A percentile compares a stretch with the other conserved stretches of the same genome.
phyloP scores from a whole-genome alignment of 2,329 filamentous ascomycete genomes.

The Domatiomyces globalis region DNA sequence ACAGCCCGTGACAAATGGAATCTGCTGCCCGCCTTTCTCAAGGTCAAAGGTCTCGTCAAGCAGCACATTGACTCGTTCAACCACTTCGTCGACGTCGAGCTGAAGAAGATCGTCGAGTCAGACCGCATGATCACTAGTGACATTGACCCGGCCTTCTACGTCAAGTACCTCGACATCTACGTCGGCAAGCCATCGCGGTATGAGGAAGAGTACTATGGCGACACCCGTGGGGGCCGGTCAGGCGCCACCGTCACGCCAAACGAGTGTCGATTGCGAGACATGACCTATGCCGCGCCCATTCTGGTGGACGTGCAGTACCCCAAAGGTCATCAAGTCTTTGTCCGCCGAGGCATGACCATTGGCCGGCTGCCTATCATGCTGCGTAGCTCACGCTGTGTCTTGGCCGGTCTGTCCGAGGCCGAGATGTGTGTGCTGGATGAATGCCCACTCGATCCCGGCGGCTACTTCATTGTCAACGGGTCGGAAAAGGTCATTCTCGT shows the following conservation, averaged over 20 bases:
- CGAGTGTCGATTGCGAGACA: slow-evolving; percentile 88
- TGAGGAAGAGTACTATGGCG: slow-evolving; percentile 55
- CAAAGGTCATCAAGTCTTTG: slow-evolving; percentile 62
- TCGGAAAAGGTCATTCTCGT: slow-evolving; percentile 98
- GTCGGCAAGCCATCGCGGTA: slow-evolving; percentile 68
- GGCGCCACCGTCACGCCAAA: slow-evolving; percentile 63
- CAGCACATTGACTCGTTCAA: slow-evolving; percentile 99
- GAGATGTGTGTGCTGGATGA: slow-evolving; percentile 90
- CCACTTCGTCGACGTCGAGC: slow-evolving; percentile 90
- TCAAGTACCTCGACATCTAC: slow-evolving; percentile 75
- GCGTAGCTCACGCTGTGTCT: slow-evolving; percentile 81
- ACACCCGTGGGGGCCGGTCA: slow-evolving; percentile 29
- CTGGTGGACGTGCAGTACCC: slow-evolving; percentile 85
- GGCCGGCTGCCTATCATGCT: slow-evolving; percentile 95
- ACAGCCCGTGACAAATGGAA: slow-evolving; percentile 85
- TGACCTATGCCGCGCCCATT: slow-evolving; percentile 95
- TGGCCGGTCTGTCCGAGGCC: slow-evolving; percentile 67
- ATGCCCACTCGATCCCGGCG: slow-evolving; percentile 87
- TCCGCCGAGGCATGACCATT: slow-evolving; percentile 60
- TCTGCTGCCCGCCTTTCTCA: slow-evolving; percentile 87
- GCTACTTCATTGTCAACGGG: slow-evolving; percentile 94
- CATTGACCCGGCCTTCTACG: slow-evolving; percentile 81
- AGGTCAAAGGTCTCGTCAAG: slow-evolving; percentile 92
- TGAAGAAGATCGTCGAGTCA: slow-evolving; percentile 90
- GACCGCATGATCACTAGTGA: slow-evolving; percentile 83